Percentiles rank a stretch among this genome's conserved stretches.
phyloP scores from a whole-genome alignment of 2,329 filamentous ascomycete genomes.

The Exophiala xenobiotica region DNA sequence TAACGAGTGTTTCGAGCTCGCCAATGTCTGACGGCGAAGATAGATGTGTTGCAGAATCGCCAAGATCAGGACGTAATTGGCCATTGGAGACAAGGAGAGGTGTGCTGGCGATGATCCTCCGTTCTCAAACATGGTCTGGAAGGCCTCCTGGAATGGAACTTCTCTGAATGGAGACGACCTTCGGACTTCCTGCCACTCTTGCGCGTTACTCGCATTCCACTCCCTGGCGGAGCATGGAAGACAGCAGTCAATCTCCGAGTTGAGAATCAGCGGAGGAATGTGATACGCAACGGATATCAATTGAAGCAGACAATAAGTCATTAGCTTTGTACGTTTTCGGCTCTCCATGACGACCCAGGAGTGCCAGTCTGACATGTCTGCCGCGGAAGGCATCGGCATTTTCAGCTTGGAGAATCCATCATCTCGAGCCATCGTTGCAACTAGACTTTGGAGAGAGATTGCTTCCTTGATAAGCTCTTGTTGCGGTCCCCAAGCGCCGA shows the following conservation, averaged over 20 bases:
- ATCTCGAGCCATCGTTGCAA: background rate
- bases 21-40: conserved; percentile 1
- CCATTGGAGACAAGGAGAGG: conserved; percentile 1
- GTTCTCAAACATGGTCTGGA: background rate
- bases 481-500: conserved; percentile 5
- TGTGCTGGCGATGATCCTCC: background rate
- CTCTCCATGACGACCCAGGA: background rate
- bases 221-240: conserved; percentile 1
- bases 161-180: conserved; percentile 1
- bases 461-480: conserved; percentile 2
- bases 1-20: conserved; percentile 1
- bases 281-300: conserved; percentile 2
- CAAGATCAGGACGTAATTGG: conserved; percentile 5
- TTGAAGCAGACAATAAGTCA: conserved; percentile 5
- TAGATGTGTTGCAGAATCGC: conserved; percentile 4
- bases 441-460: conserved; percentile 2
- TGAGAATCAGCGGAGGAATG: conserved; percentile 3
- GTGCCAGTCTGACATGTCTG: background rate
- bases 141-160: conserved; percentile 4
- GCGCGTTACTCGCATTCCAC: conserved; percentile 2
- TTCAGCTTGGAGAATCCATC: background rate
- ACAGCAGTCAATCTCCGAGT: conserved; percentile 1
- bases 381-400: background rate
- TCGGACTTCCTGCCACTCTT: conserved; percentile 5
- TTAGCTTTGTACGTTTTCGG: conserved; percentile 4